Base-by-base conservation (phyloP, 306 rosid species). In the Prunus padus region DNA sequence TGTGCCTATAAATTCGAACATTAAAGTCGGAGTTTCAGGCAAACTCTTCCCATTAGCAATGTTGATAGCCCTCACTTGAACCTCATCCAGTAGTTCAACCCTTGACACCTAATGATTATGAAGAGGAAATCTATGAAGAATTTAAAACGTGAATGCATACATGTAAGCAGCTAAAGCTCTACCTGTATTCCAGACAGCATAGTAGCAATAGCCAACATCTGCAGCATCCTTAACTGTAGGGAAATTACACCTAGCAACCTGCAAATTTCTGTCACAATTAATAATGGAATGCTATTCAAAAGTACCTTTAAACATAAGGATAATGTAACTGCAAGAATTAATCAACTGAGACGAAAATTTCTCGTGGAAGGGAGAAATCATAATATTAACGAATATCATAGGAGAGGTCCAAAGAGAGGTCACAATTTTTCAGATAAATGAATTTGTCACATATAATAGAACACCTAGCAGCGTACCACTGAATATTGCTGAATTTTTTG, bases 191-290 rank as follows among this genome's bases (percentile, higher is more conserved):
- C 97, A 71, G 93, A 90, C 87, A 84, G 85, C 98, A 95, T 92
- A 9, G 97, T 85, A 56, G 98, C 89, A 77, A 92, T 90, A 82
- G 97, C 96, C 96, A 77, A 90, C 98, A 89, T 92, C 93, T 67
- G 98, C 97, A 40, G 98, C 97, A 82, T 90, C 93, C 87, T 95
- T 95, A 74, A 90, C 74, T 28, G 97, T 83, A 82, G 96, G 97
- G 62, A 95, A 92, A 85, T 90, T 92, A 88, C 98, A 95, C 97
- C 90, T 89, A 68, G 98, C 97, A 86, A 90, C 98, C 97, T 94
- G 89, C 78, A 78, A 37, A 78, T 75, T 77, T 69, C 7, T 44
- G 72, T 75, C 67, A 56, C 56, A 44, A 72, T 72, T 72, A 74
- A 77, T 31, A 28, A 57, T 19, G 77, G 20, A 69, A 65, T 49